Evolutionary conservation across 352 stramenopile genomes (phyloP).

Genomic region (Pythium rishiriense): DNA sequence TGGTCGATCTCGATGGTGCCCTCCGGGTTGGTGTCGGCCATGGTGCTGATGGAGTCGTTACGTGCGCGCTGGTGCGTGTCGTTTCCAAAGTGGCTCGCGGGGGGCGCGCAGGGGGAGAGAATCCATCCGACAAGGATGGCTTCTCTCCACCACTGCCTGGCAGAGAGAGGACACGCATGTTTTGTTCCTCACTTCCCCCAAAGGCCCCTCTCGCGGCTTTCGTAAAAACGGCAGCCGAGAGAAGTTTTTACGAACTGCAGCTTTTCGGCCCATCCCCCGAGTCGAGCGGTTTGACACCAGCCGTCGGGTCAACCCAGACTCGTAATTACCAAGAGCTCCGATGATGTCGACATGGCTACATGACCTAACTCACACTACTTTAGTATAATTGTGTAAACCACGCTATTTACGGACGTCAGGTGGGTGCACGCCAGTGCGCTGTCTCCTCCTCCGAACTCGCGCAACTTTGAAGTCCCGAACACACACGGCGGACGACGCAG

Average conservation of each 20-base stretch:
- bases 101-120: neutral
- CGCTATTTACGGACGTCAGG: neutral
- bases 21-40: slow-evolving; percentile 36
- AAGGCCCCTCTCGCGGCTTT: neutral
- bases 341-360: slow-evolving; percentile 25
- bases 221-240: neutral
- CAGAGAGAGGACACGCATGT: neutral
- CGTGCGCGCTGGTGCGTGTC: neutral
- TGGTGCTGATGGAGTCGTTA: slow-evolving; percentile 3
- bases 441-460: slow-evolving; percentile 12
- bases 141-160: slow-evolving; percentile 17
- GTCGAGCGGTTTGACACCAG: slow-evolving; percentile 8
- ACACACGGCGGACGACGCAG: slow-evolving; percentile 15
- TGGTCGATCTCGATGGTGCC: slow-evolving; percentile 64
- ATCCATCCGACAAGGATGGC: slow-evolving; percentile 12
- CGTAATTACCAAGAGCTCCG: slow-evolving; percentile 21
- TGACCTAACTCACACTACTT: slow-evolving; percentile 6
- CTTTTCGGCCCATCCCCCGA: slow-evolving; percentile 13
- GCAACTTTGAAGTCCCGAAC: slow-evolving; percentile 29
- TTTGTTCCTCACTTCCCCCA: slow-evolving; percentile 7
- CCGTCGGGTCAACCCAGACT: slow-evolving; percentile 3
- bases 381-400: slow-evolving; percentile 6
- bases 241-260: slow-evolving; percentile 21
- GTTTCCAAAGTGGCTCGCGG: slow-evolving; percentile 21
- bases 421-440: slow-evolving; percentile 18